Percentiles rank a stretch among this genome's conserved stretches.
Conservation (phyloP, 305 asterid species). For the Fraxinus dipetala region DNA sequence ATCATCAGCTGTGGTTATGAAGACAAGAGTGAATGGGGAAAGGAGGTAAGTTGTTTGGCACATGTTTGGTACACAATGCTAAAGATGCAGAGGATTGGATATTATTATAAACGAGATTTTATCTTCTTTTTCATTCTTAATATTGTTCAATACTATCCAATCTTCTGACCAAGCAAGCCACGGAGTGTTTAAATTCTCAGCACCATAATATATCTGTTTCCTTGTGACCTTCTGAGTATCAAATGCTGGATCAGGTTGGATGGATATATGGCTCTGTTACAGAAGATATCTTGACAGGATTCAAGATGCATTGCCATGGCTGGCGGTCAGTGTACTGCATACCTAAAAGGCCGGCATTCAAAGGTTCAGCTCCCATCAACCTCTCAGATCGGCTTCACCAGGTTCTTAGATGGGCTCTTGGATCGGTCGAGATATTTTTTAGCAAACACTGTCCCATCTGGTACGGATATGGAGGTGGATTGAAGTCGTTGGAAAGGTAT, state of each 20-base stretch:
- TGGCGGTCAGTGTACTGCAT: conserved; percentile 89
- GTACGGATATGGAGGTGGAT: conserved; percentile 88
- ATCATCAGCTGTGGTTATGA: conserved; percentile 95
- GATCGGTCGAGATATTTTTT: conserved; percentile 78
- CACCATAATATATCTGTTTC: background rate
- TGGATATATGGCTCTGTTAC: conserved; percentile 90
- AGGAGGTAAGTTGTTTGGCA: conserved; percentile 48
- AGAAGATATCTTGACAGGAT: conserved; percentile 84
- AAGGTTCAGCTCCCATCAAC: no score
- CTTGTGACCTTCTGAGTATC: conserved; percentile 3
- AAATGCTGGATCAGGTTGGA: conserved; percentile 54
- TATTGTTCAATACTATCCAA: background rate
- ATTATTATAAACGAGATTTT: no score
- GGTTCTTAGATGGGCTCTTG: conserved; percentile 92
- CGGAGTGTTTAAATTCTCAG: background rate
- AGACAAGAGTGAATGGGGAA: conserved; percentile 97
- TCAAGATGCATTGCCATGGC: conserved; percentile 90
- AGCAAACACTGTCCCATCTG: conserved; percentile 86
- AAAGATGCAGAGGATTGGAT: background rate
- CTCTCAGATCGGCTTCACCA: conserved; percentile 84
- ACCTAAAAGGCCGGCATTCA: conserved; percentile 72
- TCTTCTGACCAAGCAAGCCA: background rate
- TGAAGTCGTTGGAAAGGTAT: conserved; percentile 53
- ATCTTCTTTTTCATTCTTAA: background rate
- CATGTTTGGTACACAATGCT: background rate